Percentiles rank a stretch among this genome's conserved stretches.
Conservation (phyloP, 139 green algal genomes). For the Chlamydomonas asymmetrica region DNA sequence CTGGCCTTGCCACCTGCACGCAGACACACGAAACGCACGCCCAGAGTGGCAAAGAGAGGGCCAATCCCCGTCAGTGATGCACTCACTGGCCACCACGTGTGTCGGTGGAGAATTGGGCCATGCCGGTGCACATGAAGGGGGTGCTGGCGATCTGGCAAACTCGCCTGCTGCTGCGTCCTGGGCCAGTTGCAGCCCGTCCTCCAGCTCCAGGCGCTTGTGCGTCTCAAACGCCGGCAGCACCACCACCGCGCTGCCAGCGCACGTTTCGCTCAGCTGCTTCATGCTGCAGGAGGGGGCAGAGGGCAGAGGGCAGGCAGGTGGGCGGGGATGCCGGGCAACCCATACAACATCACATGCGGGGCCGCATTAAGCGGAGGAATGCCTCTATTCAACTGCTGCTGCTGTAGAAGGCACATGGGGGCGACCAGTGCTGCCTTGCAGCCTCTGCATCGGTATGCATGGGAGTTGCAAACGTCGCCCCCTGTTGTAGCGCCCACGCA, state of each 20-base stretch:
- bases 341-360: no score
- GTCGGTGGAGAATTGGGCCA: no score
- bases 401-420: not conserved
- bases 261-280: constrained; percentile 11
- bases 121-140: no score
- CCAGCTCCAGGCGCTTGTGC: constrained; percentile 7
- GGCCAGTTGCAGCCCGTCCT: constrained; percentile 17
- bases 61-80: not conserved
- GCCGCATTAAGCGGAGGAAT: no score
- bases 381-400: not conserved
- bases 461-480: not conserved
- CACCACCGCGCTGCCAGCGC: constrained; percentile 23
- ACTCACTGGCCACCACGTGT: not conserved
- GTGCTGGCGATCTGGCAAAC: no score
- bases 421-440: not conserved
- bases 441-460: not conserved
- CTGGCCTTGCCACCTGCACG: constrained; percentile 17
- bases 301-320: not conserved
- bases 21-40: no score
- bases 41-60: no score
- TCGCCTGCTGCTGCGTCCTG: no score
- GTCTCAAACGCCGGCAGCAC: constrained; percentile 60
- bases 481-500: no score
- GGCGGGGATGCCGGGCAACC: no score
- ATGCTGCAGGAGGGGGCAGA: not conserved